Conservation (phyloP, 2,329 filamentous ascomycete species). For the Colletotrichum caudatum region DNA sequence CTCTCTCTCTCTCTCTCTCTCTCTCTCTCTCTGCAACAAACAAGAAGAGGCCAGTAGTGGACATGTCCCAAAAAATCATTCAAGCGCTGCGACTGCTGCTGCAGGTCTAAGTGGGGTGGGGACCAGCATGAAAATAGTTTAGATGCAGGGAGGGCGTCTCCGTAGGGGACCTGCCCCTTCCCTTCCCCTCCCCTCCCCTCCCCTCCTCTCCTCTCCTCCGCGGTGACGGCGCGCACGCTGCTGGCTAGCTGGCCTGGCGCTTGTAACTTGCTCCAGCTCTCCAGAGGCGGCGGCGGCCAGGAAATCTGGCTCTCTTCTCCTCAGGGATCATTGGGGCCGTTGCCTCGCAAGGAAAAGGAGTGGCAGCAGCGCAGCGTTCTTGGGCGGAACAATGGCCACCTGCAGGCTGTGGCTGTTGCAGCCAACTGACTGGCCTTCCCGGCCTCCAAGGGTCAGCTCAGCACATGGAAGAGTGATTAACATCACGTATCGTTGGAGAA, state of each 20-base stretch:
- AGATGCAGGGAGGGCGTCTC: constrained; percentile 17
- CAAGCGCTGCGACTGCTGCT: constrained; percentile 13
- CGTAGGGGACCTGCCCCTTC: neutral
- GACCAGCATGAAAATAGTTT: neutral
- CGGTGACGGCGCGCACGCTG: constrained; percentile 9
- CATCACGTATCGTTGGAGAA: constrained; percentile 33
- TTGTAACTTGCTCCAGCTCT: neutral
- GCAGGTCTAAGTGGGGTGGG: constrained; percentile 1
- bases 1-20: neutral
- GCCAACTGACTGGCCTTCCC: constrained; percentile 31
- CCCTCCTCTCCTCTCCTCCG: neutral
- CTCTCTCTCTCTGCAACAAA: constrained; percentile 14
- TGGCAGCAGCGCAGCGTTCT: neutral
- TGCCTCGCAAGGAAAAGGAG: constrained; percentile 3
- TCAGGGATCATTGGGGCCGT: constrained; percentile 9
- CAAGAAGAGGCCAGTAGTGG: constrained; percentile 38
- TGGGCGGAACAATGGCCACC: constrained; percentile 6
- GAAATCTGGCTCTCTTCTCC: constrained; percentile 21
- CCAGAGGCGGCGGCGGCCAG: constrained; percentile 7
- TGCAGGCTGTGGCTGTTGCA: constrained; percentile 7
- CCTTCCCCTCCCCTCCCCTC: neutral
- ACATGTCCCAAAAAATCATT: constrained; percentile 29
- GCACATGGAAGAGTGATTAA: constrained; percentile 33
- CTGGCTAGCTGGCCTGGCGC: constrained; percentile 11
- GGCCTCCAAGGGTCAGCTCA: constrained; percentile 15